Percentiles rank a stretch among this genome's conserved stretches.
Evolutionary conservation across 2,329 filamentous ascomycete species (phyloP).

Genomic region (Colletotrichum orchidophilum): DNA sequence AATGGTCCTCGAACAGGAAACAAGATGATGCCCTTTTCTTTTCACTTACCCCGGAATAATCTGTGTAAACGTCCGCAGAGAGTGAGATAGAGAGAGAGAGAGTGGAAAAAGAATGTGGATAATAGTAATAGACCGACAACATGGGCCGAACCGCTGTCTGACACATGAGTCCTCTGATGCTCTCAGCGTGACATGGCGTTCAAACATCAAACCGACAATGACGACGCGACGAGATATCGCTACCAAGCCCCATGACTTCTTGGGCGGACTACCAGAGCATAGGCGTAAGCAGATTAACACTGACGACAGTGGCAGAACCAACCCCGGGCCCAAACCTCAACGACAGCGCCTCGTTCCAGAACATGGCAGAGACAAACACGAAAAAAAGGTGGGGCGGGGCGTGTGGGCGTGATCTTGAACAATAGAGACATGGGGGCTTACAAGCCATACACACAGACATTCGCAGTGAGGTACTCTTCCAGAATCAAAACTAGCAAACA

Average conservation of each 20-base stretch:
- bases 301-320: constrained; percentile 14
- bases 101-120: not conserved
- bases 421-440: not conserved
- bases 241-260: not conserved
- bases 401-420: not conserved
- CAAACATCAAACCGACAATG: not conserved
- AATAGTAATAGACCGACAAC: not conserved
- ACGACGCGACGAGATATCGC: constrained; percentile 9
- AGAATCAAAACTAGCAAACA: not conserved
- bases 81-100: not conserved
- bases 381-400: not conserved
- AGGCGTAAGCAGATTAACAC: not conserved
- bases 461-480: not conserved
- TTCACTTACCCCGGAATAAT: not conserved
- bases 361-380: not conserved
- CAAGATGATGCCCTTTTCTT: not conserved
- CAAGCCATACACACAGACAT: not conserved
- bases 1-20: not conserved
- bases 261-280: not conserved
- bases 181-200: not conserved
- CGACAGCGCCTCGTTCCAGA: not conserved
- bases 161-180: not conserved
- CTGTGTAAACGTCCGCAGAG: not conserved
- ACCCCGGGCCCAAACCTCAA: not conserved
- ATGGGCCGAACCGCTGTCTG: not conserved